A percentile compares a stretch with the other conserved stretches of the same genome.
Conservation (phyloP, 2,329 filamentous ascomycete genomes). For the Aureobasidium sp. region DNA sequence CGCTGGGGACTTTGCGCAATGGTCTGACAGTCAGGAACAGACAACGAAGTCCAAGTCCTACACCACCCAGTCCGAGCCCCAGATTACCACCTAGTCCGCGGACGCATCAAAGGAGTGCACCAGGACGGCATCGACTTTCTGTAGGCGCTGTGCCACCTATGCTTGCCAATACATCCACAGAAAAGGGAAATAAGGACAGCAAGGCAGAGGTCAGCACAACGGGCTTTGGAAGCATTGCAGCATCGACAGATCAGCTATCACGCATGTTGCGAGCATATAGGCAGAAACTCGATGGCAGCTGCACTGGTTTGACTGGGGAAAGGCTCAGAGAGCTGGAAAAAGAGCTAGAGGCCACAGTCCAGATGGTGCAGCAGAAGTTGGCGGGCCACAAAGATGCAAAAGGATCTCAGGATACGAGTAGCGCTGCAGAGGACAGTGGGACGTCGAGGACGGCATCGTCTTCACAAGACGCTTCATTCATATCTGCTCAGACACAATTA, state of each 20-base stretch:
- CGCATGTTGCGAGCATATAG: slow-evolving; percentile 50
- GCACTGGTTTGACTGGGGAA: slow-evolving; percentile 38
- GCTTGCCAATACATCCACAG: slow-evolving; percentile 18
- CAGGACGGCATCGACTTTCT: not conserved
- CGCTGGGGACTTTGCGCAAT: slow-evolving; percentile 37
- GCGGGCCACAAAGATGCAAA: slow-evolving; percentile 24
- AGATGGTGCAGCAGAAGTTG: not conserved
- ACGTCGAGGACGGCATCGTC: not conserved
- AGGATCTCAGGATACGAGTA: slow-evolving; percentile 48
- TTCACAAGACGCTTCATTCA: slow-evolving; percentile 4
- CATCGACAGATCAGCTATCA: slow-evolving; percentile 50
- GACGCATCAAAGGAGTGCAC: not conserved
- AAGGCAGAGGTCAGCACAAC: slow-evolving; percentile 39
- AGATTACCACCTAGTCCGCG: slow-evolving; percentile 27
- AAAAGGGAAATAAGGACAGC: slow-evolving; percentile 18
- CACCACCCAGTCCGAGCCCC: slow-evolving; percentile 25
- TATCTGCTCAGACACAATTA: not conserved
- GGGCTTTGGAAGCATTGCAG: slow-evolving; percentile 41
- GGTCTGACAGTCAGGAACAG: slow-evolving; percentile 18
- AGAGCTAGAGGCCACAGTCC: slow-evolving; percentile 44
- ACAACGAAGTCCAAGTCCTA: slow-evolving; percentile 20
- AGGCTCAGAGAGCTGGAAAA: slow-evolving; percentile 47
- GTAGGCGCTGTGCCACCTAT: not conserved
- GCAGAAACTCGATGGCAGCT: slow-evolving; percentile 43
- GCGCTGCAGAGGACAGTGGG: slow-evolving; percentile 30